phyloP scores from a whole-genome alignment of 352 stramenopile species.

The Pythium brassicae region DNA sequence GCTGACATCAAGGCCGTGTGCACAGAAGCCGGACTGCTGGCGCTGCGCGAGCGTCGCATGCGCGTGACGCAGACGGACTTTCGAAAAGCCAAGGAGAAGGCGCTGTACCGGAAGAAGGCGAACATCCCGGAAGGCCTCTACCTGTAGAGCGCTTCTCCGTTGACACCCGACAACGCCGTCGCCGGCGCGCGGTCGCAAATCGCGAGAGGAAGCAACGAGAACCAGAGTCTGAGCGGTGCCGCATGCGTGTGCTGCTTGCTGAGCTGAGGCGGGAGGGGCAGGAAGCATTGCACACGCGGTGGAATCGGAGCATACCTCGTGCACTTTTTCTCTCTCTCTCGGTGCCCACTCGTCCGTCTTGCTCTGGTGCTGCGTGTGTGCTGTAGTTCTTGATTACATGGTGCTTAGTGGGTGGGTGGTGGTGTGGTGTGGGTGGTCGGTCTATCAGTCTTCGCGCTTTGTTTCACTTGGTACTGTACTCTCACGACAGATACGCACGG shows the following conservation, averaged over 20 bases:
- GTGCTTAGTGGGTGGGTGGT: neutral
- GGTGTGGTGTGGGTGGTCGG: neutral
- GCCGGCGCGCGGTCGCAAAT: neutral
- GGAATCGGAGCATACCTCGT: slow-evolving; percentile 1
- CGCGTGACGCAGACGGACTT: slow-evolving; percentile 99
- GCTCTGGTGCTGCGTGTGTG: too few species aligned
- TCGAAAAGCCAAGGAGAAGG: slow-evolving; percentile 99
- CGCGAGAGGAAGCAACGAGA: neutral
- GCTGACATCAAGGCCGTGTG: slow-evolving; percentile 99
- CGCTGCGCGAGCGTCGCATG: slow-evolving; percentile 98
- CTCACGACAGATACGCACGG: slow-evolving; percentile 1
- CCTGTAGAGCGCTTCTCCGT: slow-evolving; percentile 74
- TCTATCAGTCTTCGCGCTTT: neutral
- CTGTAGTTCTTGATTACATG: neutral
- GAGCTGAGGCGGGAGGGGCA: neutral
- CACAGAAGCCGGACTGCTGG: slow-evolving; percentile 98
- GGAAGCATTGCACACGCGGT: neutral
- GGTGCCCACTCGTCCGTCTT: too few species aligned
- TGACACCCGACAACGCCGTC: neutral
- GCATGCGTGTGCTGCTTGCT: too few species aligned
- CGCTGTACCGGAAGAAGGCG: slow-evolving; percentile 99
- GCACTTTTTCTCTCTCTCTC: neutral
- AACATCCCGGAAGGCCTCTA: slow-evolving; percentile 99
- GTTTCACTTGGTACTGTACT: neutral
- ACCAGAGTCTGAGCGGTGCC: neutral